A percentile compares a stretch with the other conserved stretches of the same genome.
Conservation (phyloP, 169 alveolate genomes). For the Cryptosporidium meleagridis region DNA sequence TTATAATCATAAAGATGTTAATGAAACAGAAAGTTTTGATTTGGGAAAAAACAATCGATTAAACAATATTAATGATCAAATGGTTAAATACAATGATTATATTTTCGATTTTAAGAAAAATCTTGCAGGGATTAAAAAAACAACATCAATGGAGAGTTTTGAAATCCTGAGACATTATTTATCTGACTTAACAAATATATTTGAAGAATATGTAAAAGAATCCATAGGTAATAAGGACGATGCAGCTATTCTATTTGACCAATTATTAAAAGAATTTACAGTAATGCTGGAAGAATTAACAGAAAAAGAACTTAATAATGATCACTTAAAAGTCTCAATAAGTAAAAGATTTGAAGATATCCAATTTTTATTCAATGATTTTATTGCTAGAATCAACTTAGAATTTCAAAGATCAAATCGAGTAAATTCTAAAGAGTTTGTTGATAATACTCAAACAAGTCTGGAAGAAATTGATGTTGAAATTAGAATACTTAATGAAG, state of each 20-base stretch:
- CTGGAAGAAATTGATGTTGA: conserved; percentile 7
- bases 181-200: neutral
- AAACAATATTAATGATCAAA: neutral
- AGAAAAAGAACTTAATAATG: conserved; percentile 34
- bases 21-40: neutral
- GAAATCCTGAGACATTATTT: neutral
- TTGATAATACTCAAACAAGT: conserved; percentile 2
- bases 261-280: neutral
- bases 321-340: conserved; percentile 1
- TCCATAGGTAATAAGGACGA: conserved; percentile 25
- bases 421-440: neutral
- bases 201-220: neutral
- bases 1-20: neutral
- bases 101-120: neutral
- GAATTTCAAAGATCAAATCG: neutral
- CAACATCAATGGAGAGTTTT: neutral
- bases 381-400: conserved; percentile 18
- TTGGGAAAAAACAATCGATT: neutral
- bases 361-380: conserved; percentile 20
- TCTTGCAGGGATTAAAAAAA: neutral
- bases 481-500: neutral
- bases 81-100: neutral
- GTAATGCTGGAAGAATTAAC: conserved; percentile 14
- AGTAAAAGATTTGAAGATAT: conserved; percentile 12
- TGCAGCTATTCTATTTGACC: conserved; percentile 18